Percentiles rank a stretch among this genome's conserved stretches.
Conservation (phyloP, 1,139 yeast genomes). For the Sugiyamaella sp. region DNA sequence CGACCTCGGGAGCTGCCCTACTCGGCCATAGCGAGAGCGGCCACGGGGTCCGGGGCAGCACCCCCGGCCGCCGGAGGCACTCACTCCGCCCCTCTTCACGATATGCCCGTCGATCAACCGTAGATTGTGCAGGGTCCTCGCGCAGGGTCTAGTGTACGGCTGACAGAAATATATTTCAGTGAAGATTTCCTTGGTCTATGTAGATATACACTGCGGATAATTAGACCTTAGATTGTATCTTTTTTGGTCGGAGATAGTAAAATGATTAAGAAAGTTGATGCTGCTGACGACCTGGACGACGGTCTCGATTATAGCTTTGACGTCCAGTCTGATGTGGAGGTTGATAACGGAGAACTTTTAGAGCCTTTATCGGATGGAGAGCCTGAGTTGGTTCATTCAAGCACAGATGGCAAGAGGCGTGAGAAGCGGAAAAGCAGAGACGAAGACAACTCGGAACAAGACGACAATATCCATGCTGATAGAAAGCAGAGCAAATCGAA, state of each 20-base stretch:
- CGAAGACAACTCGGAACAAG: slow-evolving; percentile 23
- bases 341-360: slow-evolving; percentile 34
- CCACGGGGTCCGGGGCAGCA: too few relatives aligned
- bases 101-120: too few relatives aligned
- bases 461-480: slow-evolving; percentile 14
- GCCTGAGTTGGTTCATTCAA: slow-evolving; percentile 26
- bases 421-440: slow-evolving; percentile 26
- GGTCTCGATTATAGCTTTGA: slow-evolving; percentile 62
- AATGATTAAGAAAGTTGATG: slow-evolving; percentile 12
- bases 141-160: too few relatives aligned
- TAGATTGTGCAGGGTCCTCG: neutral
- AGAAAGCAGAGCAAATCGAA: slow-evolving; percentile 22
- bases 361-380: slow-evolving; percentile 28
- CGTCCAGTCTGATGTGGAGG: slow-evolving; percentile 44
- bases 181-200: neutral
- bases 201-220: too few relatives aligned
- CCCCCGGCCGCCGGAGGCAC: too few relatives aligned
- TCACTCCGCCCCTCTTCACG: too few relatives aligned
- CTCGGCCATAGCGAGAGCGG: too few relatives aligned
- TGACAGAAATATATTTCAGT: neutral
- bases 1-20: too few relatives aligned
- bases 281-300: slow-evolving; percentile 64
- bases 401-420: slow-evolving; percentile 23
- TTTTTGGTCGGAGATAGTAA: too few relatives aligned
- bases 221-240: too few relatives aligned